Base-by-base conservation (phyloP, 176 grass and related monocot genomes). In the Phoenix dactylifera region DNA sequence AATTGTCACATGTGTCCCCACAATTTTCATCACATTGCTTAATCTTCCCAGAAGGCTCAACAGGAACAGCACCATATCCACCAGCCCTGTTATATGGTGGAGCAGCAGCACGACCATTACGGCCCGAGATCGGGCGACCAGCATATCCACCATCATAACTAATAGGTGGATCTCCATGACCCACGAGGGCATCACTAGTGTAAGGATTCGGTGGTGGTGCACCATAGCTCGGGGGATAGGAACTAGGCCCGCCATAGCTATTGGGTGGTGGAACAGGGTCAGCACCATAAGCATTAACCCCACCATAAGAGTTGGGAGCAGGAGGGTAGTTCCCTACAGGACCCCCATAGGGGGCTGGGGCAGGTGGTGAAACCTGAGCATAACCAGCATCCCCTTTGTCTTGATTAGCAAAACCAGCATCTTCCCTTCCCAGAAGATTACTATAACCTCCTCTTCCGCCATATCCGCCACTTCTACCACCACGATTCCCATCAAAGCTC, bases 21-120 rank as follows among this genome's bases (percentile, higher is more conserved):
- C 88, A 98, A 75, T 81, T 89, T 72, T 61, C 85, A 86, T 98
- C 88, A 69, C 94, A 98, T 59, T 98, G 94, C 64, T 93, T 98
- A 77, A 93, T 73, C 63, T 91, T 80, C 7, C 4, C 17, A 59
- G 72, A 1, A 25, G 79, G 14, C 59, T 83, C 87, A 54, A 57
- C 51, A 51, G 74, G 32, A 59, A 85, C 55, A 67, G 28, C 73
- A 58, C 67, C 74, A 72, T 82, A 77, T 22, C 63, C 76, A n/a
- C 86, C 77, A 6, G 69, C 65, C 1, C 70, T 69, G 0, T 74
- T 78, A 50, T 82, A 32, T 59, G 82, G 68, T 1, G 32, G 70
- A 48, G 73, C 62, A 50, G 73, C 82, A 54, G 63, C 82, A 52
- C 79, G 49, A 29, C 60, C 83, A 68, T 79, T 81, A 77, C 75